Percentiles rank a stretch among this genome's conserved stretches.
These are phyloP conservation scores for Fusarium oxysporum DNA, from an alignment of 2,329 filamentous ascomycete species.

Conservation along the genomic window DNA sequence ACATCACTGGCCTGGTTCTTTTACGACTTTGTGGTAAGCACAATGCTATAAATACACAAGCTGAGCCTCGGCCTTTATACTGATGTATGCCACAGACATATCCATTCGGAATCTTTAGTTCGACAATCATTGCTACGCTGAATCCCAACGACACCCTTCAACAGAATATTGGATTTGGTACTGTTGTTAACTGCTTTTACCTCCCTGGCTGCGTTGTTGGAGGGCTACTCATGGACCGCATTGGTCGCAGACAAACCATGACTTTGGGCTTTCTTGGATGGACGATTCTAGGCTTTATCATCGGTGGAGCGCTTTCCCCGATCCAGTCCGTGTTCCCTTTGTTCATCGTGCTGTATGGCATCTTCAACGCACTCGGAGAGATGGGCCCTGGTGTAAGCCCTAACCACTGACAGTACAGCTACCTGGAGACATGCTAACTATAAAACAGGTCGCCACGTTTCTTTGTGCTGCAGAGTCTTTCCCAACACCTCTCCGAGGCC, in stretches of 20 bases:
- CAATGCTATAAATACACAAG: too few species aligned
- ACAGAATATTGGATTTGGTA: background rate
- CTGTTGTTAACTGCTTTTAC: background rate
- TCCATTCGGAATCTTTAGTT: background rate
- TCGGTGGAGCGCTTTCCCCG: background rate
- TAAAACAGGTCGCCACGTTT: background rate
- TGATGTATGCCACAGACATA: background rate
- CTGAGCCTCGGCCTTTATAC: too few species aligned
- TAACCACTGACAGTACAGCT: fast-evolving
- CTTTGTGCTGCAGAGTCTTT: background rate
- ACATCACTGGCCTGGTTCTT: background rate
- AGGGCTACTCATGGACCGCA: background rate
- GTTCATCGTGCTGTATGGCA: background rate
- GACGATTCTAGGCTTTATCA: background rate
- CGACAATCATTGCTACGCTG: background rate
- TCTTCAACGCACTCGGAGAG: conserved; percentile 2
- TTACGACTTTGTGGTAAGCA: background rate
- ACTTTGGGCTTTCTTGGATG: background rate
- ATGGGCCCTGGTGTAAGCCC: background rate
- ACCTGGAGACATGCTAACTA: fast-evolving
- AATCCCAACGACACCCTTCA: background rate
- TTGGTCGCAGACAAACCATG: conserved; percentile 4
- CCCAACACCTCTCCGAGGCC: background rate
- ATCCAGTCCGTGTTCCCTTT: background rate
- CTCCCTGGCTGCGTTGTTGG: background rate